Conservation (phyloP, 345 rosid genomes). For the Salix caprea region DNA sequence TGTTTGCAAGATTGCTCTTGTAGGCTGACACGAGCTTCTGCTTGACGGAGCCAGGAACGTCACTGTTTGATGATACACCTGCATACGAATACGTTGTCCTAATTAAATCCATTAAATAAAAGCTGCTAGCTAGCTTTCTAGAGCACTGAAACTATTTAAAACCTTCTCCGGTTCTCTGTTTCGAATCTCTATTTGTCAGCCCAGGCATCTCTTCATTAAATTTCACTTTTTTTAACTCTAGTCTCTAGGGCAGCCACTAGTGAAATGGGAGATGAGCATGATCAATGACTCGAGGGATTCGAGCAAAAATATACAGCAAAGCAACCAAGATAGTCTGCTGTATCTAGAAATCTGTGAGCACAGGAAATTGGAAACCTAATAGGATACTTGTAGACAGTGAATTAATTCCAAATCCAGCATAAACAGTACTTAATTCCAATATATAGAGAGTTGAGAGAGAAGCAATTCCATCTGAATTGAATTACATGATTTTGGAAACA, state of each 20-base stretch:
- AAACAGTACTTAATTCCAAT: not conserved
- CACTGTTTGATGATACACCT: conserved; percentile 38
- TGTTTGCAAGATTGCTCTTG: conserved; percentile 29
- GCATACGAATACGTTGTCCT: not conserved
- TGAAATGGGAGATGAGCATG: not conserved
- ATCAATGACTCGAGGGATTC: not conserved
- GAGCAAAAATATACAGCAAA: not conserved
- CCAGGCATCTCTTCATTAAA: too few relatives aligned
- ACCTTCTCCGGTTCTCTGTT: too few relatives aligned
- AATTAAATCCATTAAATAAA: too few relatives aligned
- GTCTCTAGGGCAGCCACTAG: not conserved
- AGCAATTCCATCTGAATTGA: not conserved
- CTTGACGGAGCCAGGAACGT: conserved; percentile 34
- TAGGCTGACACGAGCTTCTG: conserved; percentile 34
- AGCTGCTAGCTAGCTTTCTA: too few relatives aligned
- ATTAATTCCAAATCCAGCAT: not conserved
- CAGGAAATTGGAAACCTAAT: not conserved
- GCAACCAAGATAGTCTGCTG: not conserved
- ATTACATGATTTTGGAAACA: not conserved
- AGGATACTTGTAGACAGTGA: not conserved
- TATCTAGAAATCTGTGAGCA: not conserved
- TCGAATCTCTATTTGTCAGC: too few relatives aligned
- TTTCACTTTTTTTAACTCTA: not conserved
- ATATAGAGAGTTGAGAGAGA: not conserved
- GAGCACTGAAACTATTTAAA: too few relatives aligned